These are phyloP conservation scores for Ophiosphaerella herpotricha DNA, from an alignment of 2,329 filamentous ascomycete species.

Conservation along the genomic window DNA sequence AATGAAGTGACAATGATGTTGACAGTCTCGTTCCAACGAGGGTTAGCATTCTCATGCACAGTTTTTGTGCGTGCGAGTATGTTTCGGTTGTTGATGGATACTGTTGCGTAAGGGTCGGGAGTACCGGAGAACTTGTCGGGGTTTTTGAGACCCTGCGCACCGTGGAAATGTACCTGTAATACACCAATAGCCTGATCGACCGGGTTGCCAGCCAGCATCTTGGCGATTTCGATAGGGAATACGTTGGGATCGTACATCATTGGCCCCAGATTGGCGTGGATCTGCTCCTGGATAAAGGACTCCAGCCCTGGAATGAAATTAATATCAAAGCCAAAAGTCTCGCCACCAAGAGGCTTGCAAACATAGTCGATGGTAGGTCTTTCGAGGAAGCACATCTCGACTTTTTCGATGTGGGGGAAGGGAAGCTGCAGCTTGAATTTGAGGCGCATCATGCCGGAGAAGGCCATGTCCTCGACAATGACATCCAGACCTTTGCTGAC, in stretches of 20 bases:
- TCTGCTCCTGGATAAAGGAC: constrained; percentile 91
- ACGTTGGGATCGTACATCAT: constrained; percentile 99
- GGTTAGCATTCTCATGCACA: constrained; percentile 80
- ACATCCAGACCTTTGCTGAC: constrained; percentile 96
- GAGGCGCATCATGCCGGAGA: constrained; percentile 91
- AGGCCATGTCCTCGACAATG: constrained; percentile 97
- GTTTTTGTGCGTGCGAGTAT: constrained; percentile 89
- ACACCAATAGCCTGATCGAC: constrained; percentile 97
- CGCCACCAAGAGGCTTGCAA: constrained; percentile 95
- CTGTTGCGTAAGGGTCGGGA: constrained; percentile 83
- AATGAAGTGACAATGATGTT: constrained; percentile 94
- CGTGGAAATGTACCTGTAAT: constrained; percentile 86
- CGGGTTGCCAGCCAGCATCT: constrained; percentile 92
- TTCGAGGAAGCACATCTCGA: constrained; percentile 94
- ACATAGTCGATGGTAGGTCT: constrained; percentile 92
- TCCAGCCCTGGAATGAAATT: constrained; percentile 98
- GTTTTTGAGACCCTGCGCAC: constrained; percentile 91
- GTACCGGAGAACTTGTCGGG: constrained; percentile 90
- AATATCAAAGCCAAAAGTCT: constrained; percentile 96
- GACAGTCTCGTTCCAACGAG: constrained; percentile 94
- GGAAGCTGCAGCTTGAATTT: constrained; percentile 97
- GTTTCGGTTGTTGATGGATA: constrained; percentile 82
- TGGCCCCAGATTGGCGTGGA: constrained; percentile 88
- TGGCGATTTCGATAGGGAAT: constrained; percentile 97
- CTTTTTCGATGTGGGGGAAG: constrained; percentile 91